Evolutionary conservation across 2,329 filamentous ascomycete species (phyloP).

Genomic region (Botrytis galanthina): DNA sequence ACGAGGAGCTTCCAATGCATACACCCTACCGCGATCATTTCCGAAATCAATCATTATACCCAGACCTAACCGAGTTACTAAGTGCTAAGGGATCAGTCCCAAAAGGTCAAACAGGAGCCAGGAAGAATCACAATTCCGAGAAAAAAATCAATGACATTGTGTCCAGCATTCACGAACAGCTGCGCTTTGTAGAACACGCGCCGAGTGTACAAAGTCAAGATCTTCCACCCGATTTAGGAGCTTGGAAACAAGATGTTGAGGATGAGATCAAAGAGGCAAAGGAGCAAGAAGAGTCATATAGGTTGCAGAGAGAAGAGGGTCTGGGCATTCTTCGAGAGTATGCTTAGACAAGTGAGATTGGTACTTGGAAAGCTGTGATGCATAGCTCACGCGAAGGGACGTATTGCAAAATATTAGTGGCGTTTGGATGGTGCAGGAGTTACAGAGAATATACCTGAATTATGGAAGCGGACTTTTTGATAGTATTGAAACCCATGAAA

Average conservation of each 20-base stretch:
- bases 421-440: slow-evolving; percentile 16
- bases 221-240: slow-evolving; percentile 74
- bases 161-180: slow-evolving; percentile 75
- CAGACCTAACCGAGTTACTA: slow-evolving; percentile 71
- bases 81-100: slow-evolving; percentile 46
- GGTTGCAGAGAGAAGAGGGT: slow-evolving; percentile 56
- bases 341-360: not conserved
- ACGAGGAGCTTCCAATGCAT: slow-evolving; percentile 71
- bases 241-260: slow-evolving; percentile 67
- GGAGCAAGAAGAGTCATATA: slow-evolving; percentile 53
- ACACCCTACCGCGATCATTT: slow-evolving; percentile 89
- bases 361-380: not conserved
- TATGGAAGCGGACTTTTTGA: not conserved
- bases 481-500: not conserved
- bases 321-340: slow-evolving; percentile 56
- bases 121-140: slow-evolving; percentile 72
- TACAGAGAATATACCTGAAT: not conserved
- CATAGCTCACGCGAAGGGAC: not conserved
- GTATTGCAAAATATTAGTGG: not conserved
- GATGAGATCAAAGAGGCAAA: slow-evolving; percentile 62
- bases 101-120: slow-evolving; percentile 38
- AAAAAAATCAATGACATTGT: slow-evolving; percentile 76
- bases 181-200: slow-evolving; percentile 79
- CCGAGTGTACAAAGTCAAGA: slow-evolving; percentile 83
- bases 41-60: slow-evolving; percentile 81